These are phyloP conservation scores for Thermothielavioides terrestris DNA, from an alignment of 495 filamentous ascomycete genomes.

Conservation along the genomic window DNA sequence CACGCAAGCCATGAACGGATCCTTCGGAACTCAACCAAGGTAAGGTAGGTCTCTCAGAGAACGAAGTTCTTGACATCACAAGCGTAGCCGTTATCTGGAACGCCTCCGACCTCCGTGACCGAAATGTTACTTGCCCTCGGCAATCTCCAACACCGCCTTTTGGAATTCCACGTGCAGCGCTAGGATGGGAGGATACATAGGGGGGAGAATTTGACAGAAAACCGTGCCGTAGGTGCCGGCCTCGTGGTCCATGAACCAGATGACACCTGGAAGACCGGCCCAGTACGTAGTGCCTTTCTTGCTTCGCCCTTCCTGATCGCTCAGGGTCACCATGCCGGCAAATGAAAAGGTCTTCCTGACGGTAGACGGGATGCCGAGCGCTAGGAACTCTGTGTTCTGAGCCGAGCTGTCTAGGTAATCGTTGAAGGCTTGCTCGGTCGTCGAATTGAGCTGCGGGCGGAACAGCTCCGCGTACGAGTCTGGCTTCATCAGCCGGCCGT, in stretches of 20 bases:
- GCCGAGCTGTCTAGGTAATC: constrained; percentile 4
- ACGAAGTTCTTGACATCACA: no score
- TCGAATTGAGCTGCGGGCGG: constrained; percentile 9
- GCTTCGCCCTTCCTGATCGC: constrained; percentile 3
- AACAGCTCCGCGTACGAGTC: constrained; percentile 8
- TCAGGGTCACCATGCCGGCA: constrained; percentile 3
- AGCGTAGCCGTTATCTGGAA: no score
- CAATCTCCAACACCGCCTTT: constrained; percentile 5
- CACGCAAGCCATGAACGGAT: no score
- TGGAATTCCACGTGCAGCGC: constrained; percentile 6
- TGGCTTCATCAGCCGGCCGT: not conserved
- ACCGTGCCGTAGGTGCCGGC: constrained; percentile 4
- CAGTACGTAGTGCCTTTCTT: constrained; percentile 4
- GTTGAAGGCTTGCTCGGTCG: constrained; percentile 5
- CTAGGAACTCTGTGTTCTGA: constrained; percentile 1
- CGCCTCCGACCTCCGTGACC: no score
- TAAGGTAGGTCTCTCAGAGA: no score
- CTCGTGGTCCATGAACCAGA: constrained; percentile 11
- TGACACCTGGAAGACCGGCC: constrained; percentile 5
- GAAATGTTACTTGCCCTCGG: no score
- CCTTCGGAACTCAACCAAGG: no score
- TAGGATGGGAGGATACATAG: constrained; percentile 4
- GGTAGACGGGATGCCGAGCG: not conserved
- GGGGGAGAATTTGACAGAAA: constrained; percentile 7
- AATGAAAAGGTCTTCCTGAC: constrained; percentile 8